Evolutionary conservation across 495 filamentous ascomycete genomes (phyloP).

Genomic region (Articulospora tetracladia): DNA sequence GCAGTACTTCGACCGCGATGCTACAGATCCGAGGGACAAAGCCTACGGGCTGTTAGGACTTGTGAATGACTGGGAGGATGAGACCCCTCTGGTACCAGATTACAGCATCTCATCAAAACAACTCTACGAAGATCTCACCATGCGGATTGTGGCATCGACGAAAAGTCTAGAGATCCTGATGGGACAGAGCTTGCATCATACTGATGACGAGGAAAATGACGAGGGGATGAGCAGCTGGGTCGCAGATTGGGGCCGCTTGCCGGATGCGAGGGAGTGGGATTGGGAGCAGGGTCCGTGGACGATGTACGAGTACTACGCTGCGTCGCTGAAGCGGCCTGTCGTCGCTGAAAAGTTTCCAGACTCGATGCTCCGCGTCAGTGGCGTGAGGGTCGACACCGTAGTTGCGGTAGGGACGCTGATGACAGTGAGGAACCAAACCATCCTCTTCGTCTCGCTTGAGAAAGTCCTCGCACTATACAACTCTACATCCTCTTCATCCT

Average conservation of each 20-base stretch:
- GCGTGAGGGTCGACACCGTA: neutral
- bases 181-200: neutral
- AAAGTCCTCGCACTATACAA: neutral
- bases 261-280: neutral
- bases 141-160: neutral
- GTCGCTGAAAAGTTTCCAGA: neutral
- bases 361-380: neutral
- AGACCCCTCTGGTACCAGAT: neutral
- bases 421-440: neutral
- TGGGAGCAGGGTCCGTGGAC: neutral
- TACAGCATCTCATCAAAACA: neutral
- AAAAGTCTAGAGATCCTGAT: neutral
- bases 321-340: neutral
- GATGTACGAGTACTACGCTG: neutral
- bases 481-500: too few relatives aligned
- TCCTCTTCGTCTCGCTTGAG: neutral
- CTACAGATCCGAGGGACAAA: slow-evolving; percentile 29
- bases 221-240: neutral
- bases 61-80: neutral
- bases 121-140: neutral
- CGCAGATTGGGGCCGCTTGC: neutral
- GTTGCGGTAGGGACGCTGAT: neutral
- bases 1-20: slow-evolving; percentile 1
- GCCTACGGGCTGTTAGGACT: slow-evolving; percentile 27
- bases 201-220: neutral